phyloP scores from a whole-genome alignment of 257 asterid genomes.

The Pogostemon cablin region DNA sequence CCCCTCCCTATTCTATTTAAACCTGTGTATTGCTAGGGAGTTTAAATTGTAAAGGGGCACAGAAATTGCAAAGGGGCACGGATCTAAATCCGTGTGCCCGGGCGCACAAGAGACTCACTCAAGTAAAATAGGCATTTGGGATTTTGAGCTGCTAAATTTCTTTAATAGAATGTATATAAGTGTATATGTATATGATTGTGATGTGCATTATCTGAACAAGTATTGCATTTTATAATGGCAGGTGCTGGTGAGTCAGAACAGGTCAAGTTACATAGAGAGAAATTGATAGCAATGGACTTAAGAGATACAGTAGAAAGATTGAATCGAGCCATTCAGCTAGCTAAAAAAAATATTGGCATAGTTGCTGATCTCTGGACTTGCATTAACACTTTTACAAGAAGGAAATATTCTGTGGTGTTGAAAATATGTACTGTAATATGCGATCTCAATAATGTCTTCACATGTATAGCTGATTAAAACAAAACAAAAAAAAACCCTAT shows the following conservation, averaged over 20 bases:
- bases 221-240: slow-evolving; percentile 25
- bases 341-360: slow-evolving; percentile 48
- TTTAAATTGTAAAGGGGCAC: too few species aligned
- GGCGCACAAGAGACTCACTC: too few species aligned
- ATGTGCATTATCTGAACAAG: not conserved
- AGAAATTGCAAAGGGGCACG: too few species aligned
- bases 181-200: not conserved
- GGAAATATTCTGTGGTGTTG: too few species aligned
- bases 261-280: slow-evolving; percentile 61
- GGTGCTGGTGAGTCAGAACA: slow-evolving; percentile 60
- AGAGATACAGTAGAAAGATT: slow-evolving; percentile 69
- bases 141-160: slow-evolving; percentile 11
- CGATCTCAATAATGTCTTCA: too few species aligned
- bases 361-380: slow-evolving; percentile 63
- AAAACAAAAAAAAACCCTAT: too few species aligned
- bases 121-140: not conserved
- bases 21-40: too few species aligned
- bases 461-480: too few species aligned
- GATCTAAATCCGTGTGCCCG: too few species aligned
- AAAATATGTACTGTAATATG: too few species aligned
- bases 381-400: not conserved
- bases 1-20: too few species aligned
- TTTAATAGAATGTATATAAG: not conserved
- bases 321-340: slow-evolving; percentile 46
- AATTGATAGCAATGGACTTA: slow-evolving; percentile 62